Conservation (phyloP, 495 filamentous ascomycete species). For the Penicillium malachiteum region DNA sequence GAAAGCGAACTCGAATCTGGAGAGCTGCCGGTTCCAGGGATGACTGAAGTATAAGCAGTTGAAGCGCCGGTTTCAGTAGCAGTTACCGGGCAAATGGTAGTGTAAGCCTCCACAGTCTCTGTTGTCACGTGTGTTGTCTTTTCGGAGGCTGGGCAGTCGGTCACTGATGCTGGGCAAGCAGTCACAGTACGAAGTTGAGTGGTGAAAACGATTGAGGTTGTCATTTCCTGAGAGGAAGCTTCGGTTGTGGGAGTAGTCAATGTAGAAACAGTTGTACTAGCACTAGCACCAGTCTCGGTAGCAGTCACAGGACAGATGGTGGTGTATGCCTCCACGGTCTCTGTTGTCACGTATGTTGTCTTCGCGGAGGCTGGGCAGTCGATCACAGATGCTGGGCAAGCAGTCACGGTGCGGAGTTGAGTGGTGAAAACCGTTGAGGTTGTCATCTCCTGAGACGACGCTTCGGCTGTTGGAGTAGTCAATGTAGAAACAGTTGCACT, state of each 20-base stretch:
- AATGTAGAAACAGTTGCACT: not conserved
- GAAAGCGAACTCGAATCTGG: not conserved
- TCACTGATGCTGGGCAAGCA: conserved; percentile 25
- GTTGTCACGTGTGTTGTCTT: conserved; percentile 2
- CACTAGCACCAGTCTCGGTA: not conserved
- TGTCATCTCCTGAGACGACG: conserved; percentile 1
- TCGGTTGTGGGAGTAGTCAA: not conserved
- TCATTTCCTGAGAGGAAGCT: conserved; percentile 1
- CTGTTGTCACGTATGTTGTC: conserved; percentile 12
- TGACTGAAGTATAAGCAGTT: not conserved
- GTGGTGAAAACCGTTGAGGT: conserved; percentile 16
- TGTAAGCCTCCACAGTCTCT: not conserved
- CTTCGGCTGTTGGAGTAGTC: not conserved
- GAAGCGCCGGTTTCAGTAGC: not conserved
- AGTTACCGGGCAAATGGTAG: conserved; percentile 7
- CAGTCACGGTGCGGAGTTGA: conserved; percentile 11
- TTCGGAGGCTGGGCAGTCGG: conserved; percentile 20
- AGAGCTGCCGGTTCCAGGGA: not conserved
- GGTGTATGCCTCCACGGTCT: conserved; percentile 12
- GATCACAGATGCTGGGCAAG: conserved; percentile 15
- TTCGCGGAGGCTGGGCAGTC: conserved; percentile 15
- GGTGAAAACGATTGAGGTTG: conserved; percentile 36
- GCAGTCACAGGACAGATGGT: conserved; percentile 1
- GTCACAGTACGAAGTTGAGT: conserved; percentile 30
- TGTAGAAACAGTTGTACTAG: not conserved